phyloP scores from a whole-genome alignment of 306 rosid genomes.

The Lathyrus aphaca region DNA sequence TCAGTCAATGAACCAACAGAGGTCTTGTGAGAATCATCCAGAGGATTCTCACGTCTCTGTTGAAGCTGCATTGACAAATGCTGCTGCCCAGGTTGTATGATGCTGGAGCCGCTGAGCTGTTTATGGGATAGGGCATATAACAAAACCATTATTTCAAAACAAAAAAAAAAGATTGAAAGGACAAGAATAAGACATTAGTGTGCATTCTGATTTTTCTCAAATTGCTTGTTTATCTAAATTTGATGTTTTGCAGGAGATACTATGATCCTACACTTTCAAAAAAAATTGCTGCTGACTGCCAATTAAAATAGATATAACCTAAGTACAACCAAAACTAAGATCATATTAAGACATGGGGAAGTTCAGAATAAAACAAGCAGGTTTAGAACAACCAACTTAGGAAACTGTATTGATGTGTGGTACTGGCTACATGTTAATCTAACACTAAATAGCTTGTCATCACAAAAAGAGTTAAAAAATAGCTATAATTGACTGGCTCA shows the following conservation, averaged over 20 bases:
- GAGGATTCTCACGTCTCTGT: slow-evolving; percentile 70
- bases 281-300: background rate
- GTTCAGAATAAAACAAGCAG: background rate
- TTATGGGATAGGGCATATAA: slow-evolving; percentile 32
- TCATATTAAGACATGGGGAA: slow-evolving; percentile 1
- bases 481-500: background rate
- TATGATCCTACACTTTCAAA: background rate
- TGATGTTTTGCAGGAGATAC: slow-evolving; percentile 23
- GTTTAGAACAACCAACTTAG: slow-evolving; percentile 1
- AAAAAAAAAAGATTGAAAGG: slow-evolving; percentile 10
- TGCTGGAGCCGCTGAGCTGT: slow-evolving; percentile 66
- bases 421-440: background rate
- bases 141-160: slow-evolving; percentile 30
- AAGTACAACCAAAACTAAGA: slow-evolving; percentile 8
- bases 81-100: slow-evolving; percentile 66
- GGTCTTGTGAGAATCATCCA: slow-evolving; percentile 71
- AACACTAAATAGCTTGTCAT: background rate
- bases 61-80: slow-evolving; percentile 69
- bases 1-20: slow-evolving; percentile 59
- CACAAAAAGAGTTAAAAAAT: background rate
- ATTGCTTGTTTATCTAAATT: background rate
- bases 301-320: slow-evolving; percentile 5
- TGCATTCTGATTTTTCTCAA: background rate
- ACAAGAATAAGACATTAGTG: slow-evolving; percentile 18
- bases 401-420: background rate